Evolutionary conservation across 306 rosid genomes (phyloP).

Genomic region (Malus orientalis): DNA sequence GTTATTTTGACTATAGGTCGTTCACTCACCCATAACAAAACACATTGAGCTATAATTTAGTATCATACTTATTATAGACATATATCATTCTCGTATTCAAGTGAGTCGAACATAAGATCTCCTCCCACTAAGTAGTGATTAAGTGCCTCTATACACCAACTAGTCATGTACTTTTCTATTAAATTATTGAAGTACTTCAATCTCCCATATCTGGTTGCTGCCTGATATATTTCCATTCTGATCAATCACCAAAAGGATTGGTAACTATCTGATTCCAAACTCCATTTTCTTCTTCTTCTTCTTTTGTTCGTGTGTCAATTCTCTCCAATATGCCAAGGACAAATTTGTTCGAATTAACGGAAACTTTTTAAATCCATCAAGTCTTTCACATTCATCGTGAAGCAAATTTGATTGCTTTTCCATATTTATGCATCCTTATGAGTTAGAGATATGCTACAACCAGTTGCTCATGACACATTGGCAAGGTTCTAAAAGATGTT

Average conservation of each 20-base stretch:
- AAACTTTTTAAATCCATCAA: no score
- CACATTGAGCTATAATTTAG: no score
- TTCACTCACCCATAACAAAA: no score
- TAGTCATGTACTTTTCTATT: not conserved
- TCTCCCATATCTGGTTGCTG: not conserved
- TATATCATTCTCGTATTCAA: no score
- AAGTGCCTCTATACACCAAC: no score
- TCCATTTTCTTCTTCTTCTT: not conserved
- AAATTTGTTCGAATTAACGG: not conserved
- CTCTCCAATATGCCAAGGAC: not conserved
- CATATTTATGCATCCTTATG: not conserved
- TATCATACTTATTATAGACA: no score
- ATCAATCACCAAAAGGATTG: not conserved
- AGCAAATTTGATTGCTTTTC: no score
- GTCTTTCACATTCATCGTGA: no score
- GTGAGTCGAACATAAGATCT: no score
- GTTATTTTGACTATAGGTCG: no score
- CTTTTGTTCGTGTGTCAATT: not conserved
- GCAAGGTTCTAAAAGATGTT: no score
- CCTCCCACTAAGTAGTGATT: no score
- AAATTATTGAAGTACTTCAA: not conserved
- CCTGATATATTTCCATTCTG: not conserved
- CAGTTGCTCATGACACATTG: not conserved
- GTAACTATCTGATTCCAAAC: not conserved
- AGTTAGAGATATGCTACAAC: not conserved